Evolutionary conservation across 148 eudicot species (phyloP), one percentile per base, ranked within the genome.

Genomic region (Rhododendron vialii): DNA sequence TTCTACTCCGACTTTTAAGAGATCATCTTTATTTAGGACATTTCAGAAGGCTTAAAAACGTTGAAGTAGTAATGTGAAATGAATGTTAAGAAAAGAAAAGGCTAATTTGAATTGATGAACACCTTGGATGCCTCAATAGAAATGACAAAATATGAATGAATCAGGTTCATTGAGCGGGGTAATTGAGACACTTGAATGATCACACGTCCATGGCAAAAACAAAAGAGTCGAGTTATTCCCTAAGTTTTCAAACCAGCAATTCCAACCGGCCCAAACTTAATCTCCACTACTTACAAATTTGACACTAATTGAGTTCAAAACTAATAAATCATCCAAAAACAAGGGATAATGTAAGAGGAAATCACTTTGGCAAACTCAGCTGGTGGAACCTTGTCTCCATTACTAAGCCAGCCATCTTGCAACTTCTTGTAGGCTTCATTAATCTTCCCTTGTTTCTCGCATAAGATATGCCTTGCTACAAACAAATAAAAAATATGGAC

Each of bases 401-500:
- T 93, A 84, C 88, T 89, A 78, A 97, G 98, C 99, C 99, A 95
- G 47, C 95, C 98, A 85, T 96, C 98, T 87, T 91, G 95, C 85
- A 97, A 91, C 90, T 95, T 97, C 92, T 97, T 96, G 91, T 97
- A 95, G 82, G 98, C 99, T 87, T 97, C 99, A 89, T 95, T 97
- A 80, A 97, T 97, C 87, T 95, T 97, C 65, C 98, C 98, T 92
- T 97, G 98, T 89, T 97, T 97, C 92, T 95, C 99, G 81, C 99
- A 94, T 84, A 97, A 90, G 81, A 97, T 88, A 88, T 97, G 99
- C 90, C 99, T 92, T 80, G 99, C 99, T 97, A 89, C 50, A 88
- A 86, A 30, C 22, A 87, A 33, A 59, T 11, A 22, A 28, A 45
- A 53, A 57, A 85, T 78, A 71, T 80, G 48, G 38, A 71, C 41